Evolutionary conservation across 345 rosid genomes (phyloP).

Genomic region (Eucalyptus curtisii): DNA sequence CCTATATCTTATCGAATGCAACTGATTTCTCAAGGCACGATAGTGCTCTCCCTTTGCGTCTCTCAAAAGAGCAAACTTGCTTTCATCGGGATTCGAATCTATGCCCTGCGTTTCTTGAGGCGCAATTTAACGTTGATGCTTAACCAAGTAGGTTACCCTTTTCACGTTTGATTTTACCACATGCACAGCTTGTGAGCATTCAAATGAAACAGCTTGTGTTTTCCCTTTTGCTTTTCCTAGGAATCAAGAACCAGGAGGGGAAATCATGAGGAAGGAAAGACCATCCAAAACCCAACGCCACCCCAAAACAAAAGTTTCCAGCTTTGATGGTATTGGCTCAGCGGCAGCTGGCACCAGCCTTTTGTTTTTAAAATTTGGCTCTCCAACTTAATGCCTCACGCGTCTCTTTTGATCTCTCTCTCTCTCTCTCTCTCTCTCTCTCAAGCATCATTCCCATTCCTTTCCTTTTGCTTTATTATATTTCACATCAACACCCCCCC

Average conservation of each 20-base stretch:
- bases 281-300: not conserved
- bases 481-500: not conserved
- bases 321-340: slow-evolving; percentile 7
- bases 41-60: not conserved
- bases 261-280: not conserved
- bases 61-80: not conserved
- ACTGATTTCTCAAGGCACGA: not conserved
- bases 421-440: not conserved
- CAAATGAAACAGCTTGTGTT: not conserved
- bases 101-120: not conserved
- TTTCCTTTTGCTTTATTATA: not conserved
- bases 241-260: not conserved
- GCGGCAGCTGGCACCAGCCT: not conserved
- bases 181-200: not conserved
- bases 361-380: not conserved
- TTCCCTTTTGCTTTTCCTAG: not conserved
- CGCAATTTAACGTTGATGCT: not conserved
- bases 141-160: not conserved
- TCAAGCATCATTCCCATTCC: not conserved
- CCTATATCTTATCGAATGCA: not conserved
- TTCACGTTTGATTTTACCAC: not conserved
- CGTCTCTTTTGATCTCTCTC: not conserved
- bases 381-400: not conserved
- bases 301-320: not conserved
- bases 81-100: not conserved